Evolutionary conservation across 305 asterid species (phyloP).

Genomic region (Stenogyne calaminthoides): DNA sequence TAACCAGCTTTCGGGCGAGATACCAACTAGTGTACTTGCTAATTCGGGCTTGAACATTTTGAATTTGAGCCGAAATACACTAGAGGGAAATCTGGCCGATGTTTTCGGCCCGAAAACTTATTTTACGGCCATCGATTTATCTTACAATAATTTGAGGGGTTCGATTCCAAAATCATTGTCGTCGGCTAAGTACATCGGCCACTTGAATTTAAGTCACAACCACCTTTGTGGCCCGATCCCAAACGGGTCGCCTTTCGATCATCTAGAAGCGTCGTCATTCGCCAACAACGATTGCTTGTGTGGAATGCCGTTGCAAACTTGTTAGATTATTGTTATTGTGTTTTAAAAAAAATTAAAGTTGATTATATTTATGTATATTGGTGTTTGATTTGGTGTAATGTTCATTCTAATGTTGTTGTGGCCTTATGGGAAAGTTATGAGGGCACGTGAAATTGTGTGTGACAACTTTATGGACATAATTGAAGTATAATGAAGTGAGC

Average conservation of each 20-base stretch:
- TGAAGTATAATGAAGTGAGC: conserved; percentile 15
- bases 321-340: conserved; percentile 29
- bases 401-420: conserved; percentile 27
- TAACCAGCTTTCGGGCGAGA: conserved; percentile 57
- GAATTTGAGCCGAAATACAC: conserved; percentile 62
- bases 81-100: conserved; percentile 71
- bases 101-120: conserved; percentile 67
- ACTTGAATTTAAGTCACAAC: conserved; percentile 83
- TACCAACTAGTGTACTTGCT: conserved; percentile 50
- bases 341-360: conserved; percentile 8
- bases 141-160: conserved; percentile 68
- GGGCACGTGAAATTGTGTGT: conserved; percentile 39
- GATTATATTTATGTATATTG: conserved; percentile 26
- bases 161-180: conserved; percentile 67
- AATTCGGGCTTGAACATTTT: conserved; percentile 69
- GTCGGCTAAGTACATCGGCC: conserved; percentile 72
- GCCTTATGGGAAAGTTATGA: conserved; percentile 15
- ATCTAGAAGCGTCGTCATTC: conserved; percentile 76
- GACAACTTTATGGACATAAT: conserved; percentile 22
- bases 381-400: conserved; percentile 24
- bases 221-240: conserved; percentile 93
- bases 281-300: conserved; percentile 82
- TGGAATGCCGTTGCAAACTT: conserved; percentile 73
- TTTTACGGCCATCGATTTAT: conserved; percentile 70
- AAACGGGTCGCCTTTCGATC: conserved; percentile 78